Conservation (phyloP, 495 filamentous ascomycete species). For the Aspergillus bridgeri region DNA sequence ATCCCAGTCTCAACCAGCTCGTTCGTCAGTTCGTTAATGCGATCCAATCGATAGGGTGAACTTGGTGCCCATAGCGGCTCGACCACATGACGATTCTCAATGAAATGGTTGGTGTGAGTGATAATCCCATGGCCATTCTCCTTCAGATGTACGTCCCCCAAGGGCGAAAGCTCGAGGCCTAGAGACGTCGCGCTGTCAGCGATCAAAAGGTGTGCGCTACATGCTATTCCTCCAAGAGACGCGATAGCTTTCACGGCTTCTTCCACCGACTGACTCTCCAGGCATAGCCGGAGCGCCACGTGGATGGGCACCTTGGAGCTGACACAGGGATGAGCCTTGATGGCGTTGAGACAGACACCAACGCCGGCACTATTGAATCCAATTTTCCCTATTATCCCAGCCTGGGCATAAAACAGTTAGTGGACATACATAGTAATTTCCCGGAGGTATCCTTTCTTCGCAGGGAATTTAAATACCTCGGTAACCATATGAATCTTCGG, state of each 20-base stretch:
- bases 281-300: conserved; percentile 55
- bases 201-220: conserved; percentile 59
- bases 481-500: conserved; percentile 50
- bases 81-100: conserved; percentile 45
- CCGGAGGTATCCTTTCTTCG: not conserved
- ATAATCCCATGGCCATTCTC: conserved; percentile 47
- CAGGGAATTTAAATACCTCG: conserved; percentile 28
- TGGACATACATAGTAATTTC: not conserved
- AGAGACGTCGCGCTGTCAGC: conserved; percentile 51
- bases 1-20: conserved; percentile 25
- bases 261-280: conserved; percentile 52
- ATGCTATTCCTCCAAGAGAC: conserved; percentile 51
- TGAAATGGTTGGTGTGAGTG: conserved; percentile 62
- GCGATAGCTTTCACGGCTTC: conserved; percentile 50
- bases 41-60: conserved; percentile 46
- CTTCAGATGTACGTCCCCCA: conserved; percentile 47
- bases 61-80: conserved; percentile 55
- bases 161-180: conserved; percentile 57
- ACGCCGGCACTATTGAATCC: conserved; percentile 62
- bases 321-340: conserved; percentile 56
- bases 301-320: conserved; percentile 57
- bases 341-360: conserved; percentile 65
- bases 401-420: conserved; percentile 30
- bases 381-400: conserved; percentile 71
- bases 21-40: conserved; percentile 39